phyloP scores from a whole-genome alignment of 352 stramenopile species.

The Phytophthora melonis region DNA sequence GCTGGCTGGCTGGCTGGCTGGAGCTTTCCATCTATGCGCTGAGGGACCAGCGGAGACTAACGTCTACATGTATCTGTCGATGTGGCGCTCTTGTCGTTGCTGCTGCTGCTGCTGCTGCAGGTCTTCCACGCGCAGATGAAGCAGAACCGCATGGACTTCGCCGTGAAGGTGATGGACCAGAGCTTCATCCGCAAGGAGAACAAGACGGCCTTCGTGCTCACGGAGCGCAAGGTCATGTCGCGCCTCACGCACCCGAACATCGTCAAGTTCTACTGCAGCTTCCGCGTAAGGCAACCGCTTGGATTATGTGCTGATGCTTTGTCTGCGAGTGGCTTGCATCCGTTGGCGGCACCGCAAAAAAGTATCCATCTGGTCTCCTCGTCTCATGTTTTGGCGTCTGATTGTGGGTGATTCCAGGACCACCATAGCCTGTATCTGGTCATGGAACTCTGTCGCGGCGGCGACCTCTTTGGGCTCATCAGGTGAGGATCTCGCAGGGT shows the following conservation, averaged over 20 bases:
- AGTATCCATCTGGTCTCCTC: constrained; percentile 29
- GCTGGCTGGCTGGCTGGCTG: too few species aligned
- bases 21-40: background rate
- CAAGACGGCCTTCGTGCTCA: constrained; percentile 92
- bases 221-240: constrained; percentile 92
- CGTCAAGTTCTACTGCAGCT: constrained; percentile 91
- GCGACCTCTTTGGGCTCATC: constrained; percentile 85
- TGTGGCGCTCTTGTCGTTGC: background rate
- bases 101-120: constrained; percentile 35
- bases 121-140: constrained; percentile 91
- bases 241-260: constrained; percentile 89
- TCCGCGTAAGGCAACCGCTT: constrained; percentile 61
- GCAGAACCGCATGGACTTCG: constrained; percentile 81
- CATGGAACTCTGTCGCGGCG: constrained; percentile 87
- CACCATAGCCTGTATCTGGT: constrained; percentile 89
- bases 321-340: background rate
- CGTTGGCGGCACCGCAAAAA: constrained; percentile 12
- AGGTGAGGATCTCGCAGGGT: constrained; percentile 41
- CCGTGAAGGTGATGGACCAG: constrained; percentile 94
- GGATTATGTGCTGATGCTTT: constrained; percentile 1
- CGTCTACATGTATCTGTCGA: background rate
- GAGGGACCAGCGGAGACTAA: background rate
- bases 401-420: constrained; percentile 59
- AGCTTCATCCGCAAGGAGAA: constrained; percentile 92
- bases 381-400: constrained; percentile 33